Conservation (phyloP, 2,329 filamentous ascomycete genomes). For the Raffaelea deltoideospora region DNA sequence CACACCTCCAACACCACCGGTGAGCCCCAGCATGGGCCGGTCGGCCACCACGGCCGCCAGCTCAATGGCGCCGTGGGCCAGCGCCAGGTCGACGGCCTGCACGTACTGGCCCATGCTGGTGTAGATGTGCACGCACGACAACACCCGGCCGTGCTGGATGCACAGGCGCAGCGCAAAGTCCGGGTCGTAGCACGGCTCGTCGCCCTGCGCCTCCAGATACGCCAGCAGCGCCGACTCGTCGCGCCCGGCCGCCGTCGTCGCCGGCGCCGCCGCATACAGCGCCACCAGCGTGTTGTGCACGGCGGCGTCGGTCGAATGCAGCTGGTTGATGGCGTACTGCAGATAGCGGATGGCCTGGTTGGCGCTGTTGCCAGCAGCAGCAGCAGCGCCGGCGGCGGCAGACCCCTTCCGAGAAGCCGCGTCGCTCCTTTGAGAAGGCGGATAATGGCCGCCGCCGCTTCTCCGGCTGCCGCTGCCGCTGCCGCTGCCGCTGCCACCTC, state of each 20-base stretch:
- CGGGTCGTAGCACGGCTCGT: conserved; percentile 77
- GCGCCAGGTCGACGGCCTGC: conserved; percentile 80
- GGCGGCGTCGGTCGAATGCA: conserved; percentile 65
- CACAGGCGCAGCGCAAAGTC: conserved; percentile 93
- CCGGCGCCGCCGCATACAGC: conserved; percentile 85
- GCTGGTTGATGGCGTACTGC: conserved; percentile 80
- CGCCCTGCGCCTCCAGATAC: conserved; percentile 82
- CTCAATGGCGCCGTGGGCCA: conserved; percentile 80
- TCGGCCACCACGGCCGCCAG: conserved; percentile 83
- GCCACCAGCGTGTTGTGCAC: conserved; percentile 96
- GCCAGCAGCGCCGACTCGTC: conserved; percentile 76
- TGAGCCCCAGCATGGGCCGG: conserved; percentile 72
- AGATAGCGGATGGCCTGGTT: conserved; percentile 94
- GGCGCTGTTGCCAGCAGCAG: conserved; percentile 42
- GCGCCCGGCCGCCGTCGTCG: conserved; percentile 59
- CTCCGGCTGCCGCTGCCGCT: too few species aligned
- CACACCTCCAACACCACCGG: conserved; percentile 78
- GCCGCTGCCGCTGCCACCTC: neutral
- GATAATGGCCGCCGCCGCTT: too few species aligned
- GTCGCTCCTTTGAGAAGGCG: too few species aligned
- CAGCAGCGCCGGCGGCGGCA: neutral
- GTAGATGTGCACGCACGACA: conserved; percentile 95
- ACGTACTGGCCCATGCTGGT: conserved; percentile 90
- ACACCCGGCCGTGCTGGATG: conserved; percentile 83
- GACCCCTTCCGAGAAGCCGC: too few species aligned